A percentile compares a stretch with the other conserved stretches of the same genome.
These are phyloP conservation scores for Plectosphaerella plurivora DNA, from an alignment of 2,329 filamentous ascomycete species.

Conservation along the genomic window DNA sequence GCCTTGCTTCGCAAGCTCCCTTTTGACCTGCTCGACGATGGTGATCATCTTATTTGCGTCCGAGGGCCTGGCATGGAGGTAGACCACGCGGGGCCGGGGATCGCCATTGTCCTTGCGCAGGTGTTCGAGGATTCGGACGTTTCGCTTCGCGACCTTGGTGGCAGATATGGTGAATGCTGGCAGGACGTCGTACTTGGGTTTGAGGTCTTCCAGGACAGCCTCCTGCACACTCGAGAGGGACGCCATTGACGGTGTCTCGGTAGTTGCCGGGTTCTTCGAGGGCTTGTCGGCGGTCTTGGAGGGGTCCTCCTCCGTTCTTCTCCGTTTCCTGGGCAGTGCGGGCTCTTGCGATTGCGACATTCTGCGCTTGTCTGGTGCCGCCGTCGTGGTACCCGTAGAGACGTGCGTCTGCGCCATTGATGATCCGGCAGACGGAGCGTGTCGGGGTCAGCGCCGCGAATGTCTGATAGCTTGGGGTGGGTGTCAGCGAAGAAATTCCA, in stretches of 20 bases:
- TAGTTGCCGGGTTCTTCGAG: conserved; percentile 19
- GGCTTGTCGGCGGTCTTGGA: conserved; percentile 8
- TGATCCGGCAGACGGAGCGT: no score
- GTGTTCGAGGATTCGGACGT: conserved; percentile 39
- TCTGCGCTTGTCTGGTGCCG: no score
- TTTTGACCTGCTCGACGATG: conserved; percentile 61
- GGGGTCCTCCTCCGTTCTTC: neutral
- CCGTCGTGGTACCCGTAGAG: no score
- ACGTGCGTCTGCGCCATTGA: no score
- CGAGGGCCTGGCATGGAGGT: conserved; percentile 45
- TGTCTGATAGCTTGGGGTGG: no score
- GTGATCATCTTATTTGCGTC: conserved; percentile 63
- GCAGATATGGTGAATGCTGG: conserved; percentile 54
- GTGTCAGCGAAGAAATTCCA: no score
- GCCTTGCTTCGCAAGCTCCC: conserved; percentile 41
- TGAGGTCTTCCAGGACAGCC: conserved; percentile 37
- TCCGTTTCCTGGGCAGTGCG: no score
- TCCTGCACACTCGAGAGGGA: conserved; percentile 30
- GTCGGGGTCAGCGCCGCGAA: no score
- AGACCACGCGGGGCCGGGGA: conserved; percentile 27
- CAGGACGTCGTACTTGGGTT: conserved; percentile 43
- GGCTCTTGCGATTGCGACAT: no score
- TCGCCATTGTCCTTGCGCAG: conserved; percentile 23
- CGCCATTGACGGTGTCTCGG: neutral
- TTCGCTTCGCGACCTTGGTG: conserved; percentile 53